Percentiles rank a stretch among this genome's conserved stretches.
Conservation (phyloP, 2,329 filamentous ascomycete species). For the Neofusicoccum parvum region DNA sequence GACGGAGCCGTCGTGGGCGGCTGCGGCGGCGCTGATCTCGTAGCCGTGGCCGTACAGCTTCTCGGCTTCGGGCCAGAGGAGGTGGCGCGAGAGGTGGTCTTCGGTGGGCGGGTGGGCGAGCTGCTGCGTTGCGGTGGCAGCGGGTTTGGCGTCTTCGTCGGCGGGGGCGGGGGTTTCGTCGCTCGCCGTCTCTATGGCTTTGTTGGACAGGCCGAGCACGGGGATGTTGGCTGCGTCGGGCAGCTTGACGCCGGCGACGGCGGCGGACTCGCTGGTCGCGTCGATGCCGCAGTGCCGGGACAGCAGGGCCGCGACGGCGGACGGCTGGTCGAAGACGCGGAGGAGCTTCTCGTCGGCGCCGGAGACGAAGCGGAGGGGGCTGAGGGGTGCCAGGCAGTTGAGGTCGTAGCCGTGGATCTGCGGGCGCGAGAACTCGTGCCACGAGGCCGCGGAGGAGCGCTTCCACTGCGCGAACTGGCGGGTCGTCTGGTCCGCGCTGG, state of each 20-base stretch:
- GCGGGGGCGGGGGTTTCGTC: constrained; percentile 24
- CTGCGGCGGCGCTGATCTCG: constrained; percentile 80
- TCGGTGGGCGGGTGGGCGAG: constrained; percentile 79
- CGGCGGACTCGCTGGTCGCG: constrained; percentile 5
- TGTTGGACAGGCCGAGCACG: constrained; percentile 93
- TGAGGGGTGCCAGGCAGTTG: constrained; percentile 85
- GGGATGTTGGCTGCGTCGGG: constrained; percentile 94
- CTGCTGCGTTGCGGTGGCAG: constrained; percentile 41
- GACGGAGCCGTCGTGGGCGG: constrained; percentile 71
- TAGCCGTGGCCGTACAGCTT: constrained; percentile 98
- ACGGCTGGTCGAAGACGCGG: constrained; percentile 89
- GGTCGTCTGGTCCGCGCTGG: constrained; percentile 89
- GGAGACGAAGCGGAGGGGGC: constrained; percentile 77
- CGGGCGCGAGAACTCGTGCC: constrained; percentile 94
- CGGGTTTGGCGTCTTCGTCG: constrained; percentile 56
- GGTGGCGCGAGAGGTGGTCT: constrained; percentile 84
- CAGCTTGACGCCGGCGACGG: constrained; percentile 41
- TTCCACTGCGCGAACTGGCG: constrained; percentile 80
- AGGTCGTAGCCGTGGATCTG: constrained; percentile 98
- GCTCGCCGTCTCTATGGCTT: constrained; percentile 70
- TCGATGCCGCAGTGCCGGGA: constrained; percentile 66
- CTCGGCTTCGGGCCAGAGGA: constrained; percentile 92
- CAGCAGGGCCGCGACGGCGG: constrained; percentile 76
- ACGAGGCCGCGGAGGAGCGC: constrained; percentile 41
- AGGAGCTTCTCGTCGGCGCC: constrained; percentile 98